Evolutionary conservation across 2,329 filamentous ascomycete genomes (phyloP).

Genomic region (Metarhizium guizhouense): DNA sequence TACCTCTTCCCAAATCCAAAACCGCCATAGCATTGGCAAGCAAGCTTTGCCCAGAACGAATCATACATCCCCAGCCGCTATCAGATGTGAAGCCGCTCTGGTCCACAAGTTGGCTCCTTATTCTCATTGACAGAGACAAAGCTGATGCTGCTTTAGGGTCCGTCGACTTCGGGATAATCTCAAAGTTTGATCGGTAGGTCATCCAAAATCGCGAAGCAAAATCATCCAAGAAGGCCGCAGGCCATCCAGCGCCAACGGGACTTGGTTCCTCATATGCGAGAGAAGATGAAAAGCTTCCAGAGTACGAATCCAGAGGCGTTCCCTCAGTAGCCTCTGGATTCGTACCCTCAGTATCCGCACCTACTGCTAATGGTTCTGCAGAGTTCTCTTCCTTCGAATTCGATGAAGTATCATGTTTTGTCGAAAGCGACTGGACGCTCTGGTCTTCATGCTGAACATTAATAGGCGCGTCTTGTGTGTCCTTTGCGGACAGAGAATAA

Average conservation of each 20-base stretch:
- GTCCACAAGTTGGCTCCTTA: conserved; percentile 73
- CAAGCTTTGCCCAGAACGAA: conserved; percentile 87
- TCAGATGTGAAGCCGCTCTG: conserved; percentile 82
- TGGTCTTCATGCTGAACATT: background rate
- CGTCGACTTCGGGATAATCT: conserved; percentile 67
- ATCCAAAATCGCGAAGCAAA: conserved; percentile 94
- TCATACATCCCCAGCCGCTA: conserved; percentile 98
- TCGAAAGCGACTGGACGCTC: background rate
- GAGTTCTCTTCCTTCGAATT: background rate
- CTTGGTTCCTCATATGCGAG: conserved; percentile 36
- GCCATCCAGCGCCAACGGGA: conserved; percentile 63
- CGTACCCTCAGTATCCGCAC: conserved; percentile 27
- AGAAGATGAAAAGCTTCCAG: conserved; percentile 44
- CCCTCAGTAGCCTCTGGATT: no score
- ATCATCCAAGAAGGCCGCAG: conserved; percentile 75
- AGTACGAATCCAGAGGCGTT: conserved; percentile 38
- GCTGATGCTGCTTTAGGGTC: conserved; percentile 61
- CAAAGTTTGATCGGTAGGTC: conserved; percentile 86
- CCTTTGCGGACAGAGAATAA: conserved; percentile 33
- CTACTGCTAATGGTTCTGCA: background rate
- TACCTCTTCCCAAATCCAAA: conserved; percentile 71
- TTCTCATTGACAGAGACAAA: conserved; percentile 75
- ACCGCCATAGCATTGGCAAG: conserved; percentile 76
- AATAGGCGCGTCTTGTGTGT: background rate
- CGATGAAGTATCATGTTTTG: background rate